A percentile compares a stretch with the other conserved stretches of the same genome.
phyloP scores from a whole-genome alignment of 2,329 filamentous ascomycete species.

The Verticillium zaregamsianum region DNA sequence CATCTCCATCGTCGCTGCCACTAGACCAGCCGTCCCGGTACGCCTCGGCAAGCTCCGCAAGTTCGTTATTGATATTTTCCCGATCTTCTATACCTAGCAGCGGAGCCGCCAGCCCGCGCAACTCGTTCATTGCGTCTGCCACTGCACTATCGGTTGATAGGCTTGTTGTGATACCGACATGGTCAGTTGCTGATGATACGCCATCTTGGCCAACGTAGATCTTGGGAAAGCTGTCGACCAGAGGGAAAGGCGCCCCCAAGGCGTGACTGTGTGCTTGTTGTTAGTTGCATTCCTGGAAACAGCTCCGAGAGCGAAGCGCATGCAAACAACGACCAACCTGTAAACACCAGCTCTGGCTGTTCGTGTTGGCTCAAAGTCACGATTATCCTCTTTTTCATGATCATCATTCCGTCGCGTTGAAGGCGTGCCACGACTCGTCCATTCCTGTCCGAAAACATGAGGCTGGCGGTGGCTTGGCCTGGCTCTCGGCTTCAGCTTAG shows the following conservation, averaged over 20 bases:
- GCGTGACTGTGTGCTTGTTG: neutral
- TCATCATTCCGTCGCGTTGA: slow-evolving; percentile 10
- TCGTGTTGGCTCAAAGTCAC: neutral
- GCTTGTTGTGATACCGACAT: slow-evolving; percentile 50
- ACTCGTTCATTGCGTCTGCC: slow-evolving; percentile 59
- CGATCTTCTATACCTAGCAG: slow-evolving; percentile 71
- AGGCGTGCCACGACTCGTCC: slow-evolving; percentile 22
- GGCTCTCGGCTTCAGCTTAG: neutral
- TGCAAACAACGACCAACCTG: neutral
- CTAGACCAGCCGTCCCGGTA: slow-evolving; percentile 88
- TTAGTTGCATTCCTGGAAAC: neutral
- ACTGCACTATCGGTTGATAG: slow-evolving; percentile 74
- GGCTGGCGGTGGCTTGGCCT: slow-evolving; percentile 15
- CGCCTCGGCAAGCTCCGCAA: slow-evolving; percentile 79
- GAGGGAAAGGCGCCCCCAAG: slow-evolving; percentile 58
- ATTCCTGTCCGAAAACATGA: slow-evolving; percentile 38
- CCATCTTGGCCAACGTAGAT: slow-evolving; percentile 55
- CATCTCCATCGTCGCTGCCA: slow-evolving; percentile 67
- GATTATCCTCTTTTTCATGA: neutral
- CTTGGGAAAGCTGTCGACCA: slow-evolving; percentile 78
- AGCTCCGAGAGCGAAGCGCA: neutral
- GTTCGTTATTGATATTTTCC: slow-evolving; percentile 74
- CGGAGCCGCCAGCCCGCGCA: slow-evolving; percentile 61
- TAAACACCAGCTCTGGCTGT: neutral
- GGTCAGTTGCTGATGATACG: slow-evolving; percentile 21